Evolutionary conservation across 2,329 filamentous ascomycete species (phyloP).

Genomic region (Periconia digitata): DNA sequence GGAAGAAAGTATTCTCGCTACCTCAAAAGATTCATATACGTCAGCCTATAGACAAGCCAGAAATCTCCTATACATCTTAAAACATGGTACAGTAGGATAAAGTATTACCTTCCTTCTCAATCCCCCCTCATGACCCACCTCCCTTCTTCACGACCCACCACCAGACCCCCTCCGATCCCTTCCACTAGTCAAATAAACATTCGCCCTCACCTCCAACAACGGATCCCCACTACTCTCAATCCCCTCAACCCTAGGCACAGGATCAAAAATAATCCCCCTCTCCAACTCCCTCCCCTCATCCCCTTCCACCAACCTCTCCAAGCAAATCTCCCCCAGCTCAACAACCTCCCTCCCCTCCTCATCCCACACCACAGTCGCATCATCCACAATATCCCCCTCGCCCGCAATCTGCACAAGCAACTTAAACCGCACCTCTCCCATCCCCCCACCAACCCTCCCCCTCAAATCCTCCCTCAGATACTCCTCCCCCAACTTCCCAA

Average conservation of each 20-base stretch:
- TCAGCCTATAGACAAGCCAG: too few relatives aligned
- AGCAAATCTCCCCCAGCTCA: slow-evolving; percentile 52
- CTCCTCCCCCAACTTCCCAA: slow-evolving; percentile 42
- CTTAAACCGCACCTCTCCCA: slow-evolving; percentile 46
- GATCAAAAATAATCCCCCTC: slow-evolving; percentile 60
- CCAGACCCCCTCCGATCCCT: slow-evolving; percentile 52
- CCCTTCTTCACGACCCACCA: slow-evolving; percentile 2
- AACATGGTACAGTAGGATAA: too few relatives aligned
- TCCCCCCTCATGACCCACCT: slow-evolving; percentile 6
- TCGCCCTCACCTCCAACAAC: slow-evolving; percentile 58
- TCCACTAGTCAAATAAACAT: slow-evolving; percentile 59
- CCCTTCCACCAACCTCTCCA: slow-evolving; percentile 47
- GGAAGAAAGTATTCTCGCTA: too few relatives aligned
- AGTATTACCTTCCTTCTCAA: too few relatives aligned
- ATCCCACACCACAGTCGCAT: slow-evolving; percentile 57
- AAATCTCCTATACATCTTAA: too few relatives aligned
- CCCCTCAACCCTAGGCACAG: slow-evolving; percentile 57
- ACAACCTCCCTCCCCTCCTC: slow-evolving; percentile 53
- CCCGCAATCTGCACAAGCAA: slow-evolving; percentile 55
- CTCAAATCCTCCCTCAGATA: slow-evolving; percentile 56
- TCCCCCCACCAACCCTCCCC: slow-evolving; percentile 33
- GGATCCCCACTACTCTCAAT: slow-evolving; percentile 58
- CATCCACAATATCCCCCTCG: slow-evolving; percentile 51
- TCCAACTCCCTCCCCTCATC: slow-evolving; percentile 48
- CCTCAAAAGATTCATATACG: too few relatives aligned